Conservation (phyloP, 1,139 yeast species). For the Chernovozyma sophiae-reginae region DNA sequence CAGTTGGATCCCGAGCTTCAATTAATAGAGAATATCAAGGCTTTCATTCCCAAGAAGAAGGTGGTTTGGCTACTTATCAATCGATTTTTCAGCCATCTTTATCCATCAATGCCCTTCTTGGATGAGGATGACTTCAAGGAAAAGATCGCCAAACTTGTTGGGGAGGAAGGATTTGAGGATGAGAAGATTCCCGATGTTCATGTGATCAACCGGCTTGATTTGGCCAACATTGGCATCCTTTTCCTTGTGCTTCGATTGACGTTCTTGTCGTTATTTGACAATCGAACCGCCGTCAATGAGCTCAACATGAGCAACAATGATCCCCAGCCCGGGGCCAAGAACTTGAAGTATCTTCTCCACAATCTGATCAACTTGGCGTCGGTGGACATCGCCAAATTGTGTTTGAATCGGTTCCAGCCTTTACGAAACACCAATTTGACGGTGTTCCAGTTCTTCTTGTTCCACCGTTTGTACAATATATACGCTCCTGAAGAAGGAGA, state of each 20-base stretch:
- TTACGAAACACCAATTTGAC: constrained; percentile 45
- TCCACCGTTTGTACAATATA: constrained; percentile 33
- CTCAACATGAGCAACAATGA: constrained; percentile 11
- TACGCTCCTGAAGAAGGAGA: constrained; percentile 53
- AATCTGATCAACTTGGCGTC: constrained; percentile 20
- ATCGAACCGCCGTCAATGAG: constrained; percentile 16
- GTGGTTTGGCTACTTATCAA: constrained; percentile 28
- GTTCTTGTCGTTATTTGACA: constrained; percentile 21
- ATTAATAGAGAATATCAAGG: constrained; percentile 19
- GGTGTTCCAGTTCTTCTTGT: constrained; percentile 45
- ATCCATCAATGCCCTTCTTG: constrained; percentile 48
- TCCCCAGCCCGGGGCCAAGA: constrained; percentile 7
- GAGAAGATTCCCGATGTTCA: constrained; percentile 13
- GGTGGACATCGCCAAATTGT: constrained; percentile 28
- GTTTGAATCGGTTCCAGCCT: constrained; percentile 50
- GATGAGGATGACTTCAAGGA: constrained; percentile 36
- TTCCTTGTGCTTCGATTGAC: constrained; percentile 22
- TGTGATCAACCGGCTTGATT: constrained; percentile 18
- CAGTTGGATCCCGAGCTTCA: constrained; percentile 18
- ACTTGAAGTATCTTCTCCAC: constrained; percentile 16
- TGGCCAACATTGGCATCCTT: constrained; percentile 21
- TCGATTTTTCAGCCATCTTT: constrained; percentile 40
- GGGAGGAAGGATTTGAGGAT: constrained; percentile 12
- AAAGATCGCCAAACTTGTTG: constrained; percentile 19
- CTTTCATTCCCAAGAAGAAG: constrained; percentile 34